Percentiles rank a stretch among this genome's conserved stretches.
These are phyloP conservation scores for Pseudoturritis turrita DNA, from an alignment of 345 rosid species.

Conservation along the genomic window DNA sequence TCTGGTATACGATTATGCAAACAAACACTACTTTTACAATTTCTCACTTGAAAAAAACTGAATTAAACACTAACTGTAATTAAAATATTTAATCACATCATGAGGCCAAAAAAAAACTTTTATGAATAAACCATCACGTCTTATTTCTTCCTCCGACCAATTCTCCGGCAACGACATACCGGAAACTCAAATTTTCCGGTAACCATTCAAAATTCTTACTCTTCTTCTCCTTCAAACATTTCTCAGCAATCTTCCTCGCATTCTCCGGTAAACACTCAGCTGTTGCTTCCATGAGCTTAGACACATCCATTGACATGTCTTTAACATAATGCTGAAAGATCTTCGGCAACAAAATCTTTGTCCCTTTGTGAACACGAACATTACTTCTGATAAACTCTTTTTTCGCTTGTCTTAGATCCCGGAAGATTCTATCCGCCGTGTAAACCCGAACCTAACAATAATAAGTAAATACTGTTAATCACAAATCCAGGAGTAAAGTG, in stretches of 20 bases:
- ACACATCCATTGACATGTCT: slow-evolving; percentile 55
- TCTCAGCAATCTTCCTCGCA: slow-evolving; percentile 45
- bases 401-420: slow-evolving; percentile 56
- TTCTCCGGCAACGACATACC: slow-evolving; percentile 58
- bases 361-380: slow-evolving; percentile 54
- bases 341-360: slow-evolving; percentile 64
- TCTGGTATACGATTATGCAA: neutral
- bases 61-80: slow-evolving; percentile 1
- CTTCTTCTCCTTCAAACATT: slow-evolving; percentile 47
- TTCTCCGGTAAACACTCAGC: slow-evolving; percentile 44
- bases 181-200: slow-evolving; percentile 60
- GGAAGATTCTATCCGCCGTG: slow-evolving; percentile 52
- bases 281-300: slow-evolving; percentile 41
- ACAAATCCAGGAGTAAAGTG: neutral
- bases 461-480: neutral
- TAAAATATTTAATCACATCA: slow-evolving; percentile 25
- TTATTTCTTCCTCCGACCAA: slow-evolving; percentile 34
- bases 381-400: slow-evolving; percentile 57
- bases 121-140: neutral
- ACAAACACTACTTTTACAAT: slow-evolving; percentile 2
- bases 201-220: slow-evolving; percentile 60
- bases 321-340: slow-evolving; percentile 53
- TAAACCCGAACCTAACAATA: slow-evolving; percentile 58
- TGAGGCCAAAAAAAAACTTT: neutral
- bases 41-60: neutral